Evolutionary conservation across 108 stramenopile species (phyloP), one percentile per base, ranked within the genome.

Genomic region (Cylindrotheca closterium): DNA sequence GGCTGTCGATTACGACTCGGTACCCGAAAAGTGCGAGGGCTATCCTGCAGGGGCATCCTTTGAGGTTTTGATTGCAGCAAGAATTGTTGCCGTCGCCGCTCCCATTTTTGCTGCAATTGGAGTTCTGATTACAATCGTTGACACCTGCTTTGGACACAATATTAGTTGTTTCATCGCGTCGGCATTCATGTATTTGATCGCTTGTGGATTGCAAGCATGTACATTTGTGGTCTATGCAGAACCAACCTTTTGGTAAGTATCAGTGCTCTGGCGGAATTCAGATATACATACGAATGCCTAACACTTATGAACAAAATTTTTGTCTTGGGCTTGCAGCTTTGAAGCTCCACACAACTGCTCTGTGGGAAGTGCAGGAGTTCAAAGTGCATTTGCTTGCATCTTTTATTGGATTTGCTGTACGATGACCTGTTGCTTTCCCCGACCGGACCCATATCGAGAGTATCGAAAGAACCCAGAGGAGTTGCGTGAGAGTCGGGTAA

Each of bases 371-470:
- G 70, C 66, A 4, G 73, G 34, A 15, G 55, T 60, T 25, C 15
- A 65, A 23, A 55, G 73, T 58, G 66, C 52, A 1, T 19, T 37
- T 4, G 23, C 73, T 30, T 29, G 51, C 3, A 33, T 55, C 3
- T 21, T 51, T 2, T 74, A 50, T 50, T 74, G 58, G 42, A 25
- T 37, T 8, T 22, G 50, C 17, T 67, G 66, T 21, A 42, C 63
- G 0, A 25, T 74, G 17, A 37, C 65, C 12, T 74, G 73, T 46
- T 74, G 73, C 37, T 58, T 65, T 46, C 73, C 73, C 5, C 34
- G 55, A 30, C 73, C 73, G n/a, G 51, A 53, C 10, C 60, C 73
- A 15, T 61, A 29, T 4, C 46, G 45, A 19, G 47, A 62, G 15
- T 33, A 25, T 26, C 21, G 21, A 2, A 8, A 49, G 19, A 12